phyloP scores from a whole-genome alignment of 768 basidiomycete species.

The Gelatoporia subvermispora region DNA sequence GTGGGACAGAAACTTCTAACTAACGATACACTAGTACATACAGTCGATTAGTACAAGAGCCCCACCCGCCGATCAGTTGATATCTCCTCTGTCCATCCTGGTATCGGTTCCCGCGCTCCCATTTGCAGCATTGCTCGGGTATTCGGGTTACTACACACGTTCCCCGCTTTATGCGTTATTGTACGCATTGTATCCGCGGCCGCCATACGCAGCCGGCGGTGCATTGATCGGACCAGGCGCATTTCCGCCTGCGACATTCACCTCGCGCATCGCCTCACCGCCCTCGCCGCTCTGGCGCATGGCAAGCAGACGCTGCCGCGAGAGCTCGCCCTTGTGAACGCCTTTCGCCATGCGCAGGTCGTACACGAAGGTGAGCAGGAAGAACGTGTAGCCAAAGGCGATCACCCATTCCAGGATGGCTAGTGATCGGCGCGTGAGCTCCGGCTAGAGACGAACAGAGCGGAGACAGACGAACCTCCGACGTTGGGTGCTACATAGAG shows the following conservation, averaged over 20 bases:
- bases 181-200: too few species aligned
- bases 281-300: conserved; percentile 16
- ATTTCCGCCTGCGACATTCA: conserved; percentile 4
- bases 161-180: too few species aligned
- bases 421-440: conserved; percentile 14
- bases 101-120: too few species aligned
- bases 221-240: too few species aligned
- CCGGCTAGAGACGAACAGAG: neutral
- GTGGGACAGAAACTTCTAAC: too few species aligned
- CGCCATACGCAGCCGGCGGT: too few species aligned
- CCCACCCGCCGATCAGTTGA: too few species aligned
- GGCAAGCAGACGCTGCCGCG: conserved; percentile 23
- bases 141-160: too few species aligned
- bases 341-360: conserved; percentile 64
- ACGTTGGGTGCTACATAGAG: conserved; percentile 41
- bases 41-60: too few species aligned
- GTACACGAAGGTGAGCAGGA: conserved; percentile 66
- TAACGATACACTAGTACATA: too few species aligned
- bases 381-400: conserved; percentile 67
- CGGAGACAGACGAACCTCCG: conserved; percentile 41
- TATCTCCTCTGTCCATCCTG: too few species aligned
- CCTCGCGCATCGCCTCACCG: conserved; percentile 5
- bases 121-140: too few species aligned
- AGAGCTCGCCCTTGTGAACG: conserved; percentile 42
- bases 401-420: conserved; percentile 76